Base-by-base conservation (phyloP, 176 grass and related monocot genomes). In the Raddia guianensis region DNA sequence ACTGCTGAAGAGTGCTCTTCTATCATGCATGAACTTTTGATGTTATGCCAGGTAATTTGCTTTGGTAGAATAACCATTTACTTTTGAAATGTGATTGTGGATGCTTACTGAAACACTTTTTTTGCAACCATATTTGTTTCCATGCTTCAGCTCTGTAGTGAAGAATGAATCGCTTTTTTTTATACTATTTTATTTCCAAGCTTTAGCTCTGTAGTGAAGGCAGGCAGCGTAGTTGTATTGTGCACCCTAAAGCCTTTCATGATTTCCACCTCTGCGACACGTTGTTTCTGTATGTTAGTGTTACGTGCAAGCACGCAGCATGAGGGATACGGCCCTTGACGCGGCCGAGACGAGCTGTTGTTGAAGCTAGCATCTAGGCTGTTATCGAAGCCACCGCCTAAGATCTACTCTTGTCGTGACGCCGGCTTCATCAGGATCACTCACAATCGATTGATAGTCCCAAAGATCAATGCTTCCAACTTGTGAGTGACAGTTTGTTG, bases 1-100 rank as follows among this genome's bases (percentile, higher is more conserved):
- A 75, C 72, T 74, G 42, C 81, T 74, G 84, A 93, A 44, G 88
- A 98, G 69, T 87, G 49, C 79, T 91, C 86, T 80, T 86, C 71
- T 86, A 69, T 95, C 81, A 71, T 95, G 70, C 73, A 79, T 66
- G 66, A 93, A 79, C 84, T 98, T 37, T 85, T 92, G 21, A 66
- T 86, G 76, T 83, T 95, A 83, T 91, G 87, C 27, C 92, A 93
- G 88, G 96, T 98, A 91, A 72, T 82, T 86, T 72, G 44, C 64
- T 75, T 60, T 80, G 32, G 18, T 80, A 49, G 8, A 18, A 58
- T 82, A 56, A 66, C 18, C 19, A 35, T 63, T 4, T 65, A 40
- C 7, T 70, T 8, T 85, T 52, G 8, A 85, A 70, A 63, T 49
- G n/a, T 83, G 16, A 65, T 35, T 70, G 61, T 70, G 10, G 8